Percentiles rank a stretch among this genome's conserved stretches.
Evolutionary conservation across 2,329 filamentous ascomycete species (phyloP).

Genomic region (Furcasterigmium furcatum): DNA sequence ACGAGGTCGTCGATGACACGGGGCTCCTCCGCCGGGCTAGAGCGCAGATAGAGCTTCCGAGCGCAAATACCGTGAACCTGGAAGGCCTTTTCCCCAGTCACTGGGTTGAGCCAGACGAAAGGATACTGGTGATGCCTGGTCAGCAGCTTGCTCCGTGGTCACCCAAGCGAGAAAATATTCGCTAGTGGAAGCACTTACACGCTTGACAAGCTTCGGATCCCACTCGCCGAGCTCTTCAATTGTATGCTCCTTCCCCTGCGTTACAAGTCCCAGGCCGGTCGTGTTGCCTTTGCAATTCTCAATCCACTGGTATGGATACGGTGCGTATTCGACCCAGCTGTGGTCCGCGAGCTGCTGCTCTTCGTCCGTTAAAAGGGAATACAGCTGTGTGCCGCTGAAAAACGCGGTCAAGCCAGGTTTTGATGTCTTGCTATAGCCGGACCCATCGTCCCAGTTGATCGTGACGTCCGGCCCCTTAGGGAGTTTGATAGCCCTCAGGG

Average conservation of each 20-base stretch:
- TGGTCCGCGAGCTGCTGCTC: constrained; percentile 36
- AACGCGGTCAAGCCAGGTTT: constrained; percentile 41
- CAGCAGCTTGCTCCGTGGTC: too few relatives aligned
- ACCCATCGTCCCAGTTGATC: constrained; percentile 38
- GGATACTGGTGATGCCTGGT: constrained; percentile 35
- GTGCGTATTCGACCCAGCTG: constrained; percentile 42
- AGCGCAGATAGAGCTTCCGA: constrained; percentile 33
- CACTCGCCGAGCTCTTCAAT: constrained; percentile 31
- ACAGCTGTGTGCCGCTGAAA: constrained; percentile 36
- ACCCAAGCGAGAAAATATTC: too few relatives aligned
- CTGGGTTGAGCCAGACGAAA: constrained; percentile 43
- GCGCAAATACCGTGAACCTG: constrained; percentile 38
- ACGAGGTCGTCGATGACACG: constrained; percentile 31
- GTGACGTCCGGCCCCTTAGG: constrained; percentile 31
- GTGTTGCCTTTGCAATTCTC: constrained; percentile 32
- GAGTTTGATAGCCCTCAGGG: constrained; percentile 32
- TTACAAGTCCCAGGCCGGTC: constrained; percentile 35
- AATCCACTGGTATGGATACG: constrained; percentile 40
- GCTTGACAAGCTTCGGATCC: constrained; percentile 29
- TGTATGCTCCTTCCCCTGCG: constrained; percentile 30
- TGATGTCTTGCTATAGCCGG: constrained; percentile 34
- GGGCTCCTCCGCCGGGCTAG: constrained; percentile 24
- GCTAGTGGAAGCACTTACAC: constrained; percentile 9
- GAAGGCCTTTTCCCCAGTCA: constrained; percentile 35
- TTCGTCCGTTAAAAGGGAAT: constrained; percentile 33